A percentile compares a stretch with the other conserved stretches of the same genome.
Evolutionary conservation across 495 filamentous ascomycete genomes (phyloP).

Genomic region (Podospora didyma): DNA sequence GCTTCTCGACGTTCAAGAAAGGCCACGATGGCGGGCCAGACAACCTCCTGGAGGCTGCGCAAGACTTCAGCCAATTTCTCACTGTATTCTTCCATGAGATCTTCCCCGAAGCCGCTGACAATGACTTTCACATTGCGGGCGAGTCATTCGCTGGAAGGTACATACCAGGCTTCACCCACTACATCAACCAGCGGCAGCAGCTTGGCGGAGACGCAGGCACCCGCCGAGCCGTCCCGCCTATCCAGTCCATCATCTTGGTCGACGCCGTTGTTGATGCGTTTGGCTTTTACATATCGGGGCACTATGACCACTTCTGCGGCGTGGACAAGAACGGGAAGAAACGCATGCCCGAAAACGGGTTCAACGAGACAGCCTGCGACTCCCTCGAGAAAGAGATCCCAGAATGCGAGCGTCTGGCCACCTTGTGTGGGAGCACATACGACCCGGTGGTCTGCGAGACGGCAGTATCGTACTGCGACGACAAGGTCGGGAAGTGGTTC

Average conservation of each 20-base stretch:
- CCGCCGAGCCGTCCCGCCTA: background rate
- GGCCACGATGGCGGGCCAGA: background rate
- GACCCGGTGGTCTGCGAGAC: background rate
- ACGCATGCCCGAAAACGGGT: background rate
- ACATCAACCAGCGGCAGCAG: conserved; percentile 2
- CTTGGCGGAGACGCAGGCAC: no score
- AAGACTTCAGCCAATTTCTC: conserved; percentile 3
- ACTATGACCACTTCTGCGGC: conserved; percentile 4
- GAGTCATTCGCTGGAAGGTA: conserved; percentile 2
- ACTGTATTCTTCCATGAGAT: background rate
- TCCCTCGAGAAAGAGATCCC: background rate
- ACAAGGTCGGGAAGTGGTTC: background rate
- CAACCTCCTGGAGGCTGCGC: background rate
- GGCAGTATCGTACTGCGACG: background rate
- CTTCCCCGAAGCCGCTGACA: background rate
- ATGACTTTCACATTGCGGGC: background rate
- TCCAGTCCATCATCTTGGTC: conserved; percentile 3
- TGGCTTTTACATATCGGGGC: background rate
- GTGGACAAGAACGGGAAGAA: background rate
- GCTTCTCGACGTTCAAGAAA: background rate
- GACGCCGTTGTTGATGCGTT: background rate
- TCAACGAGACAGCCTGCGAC: conserved; percentile 2
- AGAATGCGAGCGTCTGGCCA: background rate
- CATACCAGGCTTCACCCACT: background rate
- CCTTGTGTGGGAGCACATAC: background rate